These are phyloP conservation scores for Athelia psychrophila DNA, from an alignment of 1,284 basidiomycete species.

Conservation along the genomic window DNA sequence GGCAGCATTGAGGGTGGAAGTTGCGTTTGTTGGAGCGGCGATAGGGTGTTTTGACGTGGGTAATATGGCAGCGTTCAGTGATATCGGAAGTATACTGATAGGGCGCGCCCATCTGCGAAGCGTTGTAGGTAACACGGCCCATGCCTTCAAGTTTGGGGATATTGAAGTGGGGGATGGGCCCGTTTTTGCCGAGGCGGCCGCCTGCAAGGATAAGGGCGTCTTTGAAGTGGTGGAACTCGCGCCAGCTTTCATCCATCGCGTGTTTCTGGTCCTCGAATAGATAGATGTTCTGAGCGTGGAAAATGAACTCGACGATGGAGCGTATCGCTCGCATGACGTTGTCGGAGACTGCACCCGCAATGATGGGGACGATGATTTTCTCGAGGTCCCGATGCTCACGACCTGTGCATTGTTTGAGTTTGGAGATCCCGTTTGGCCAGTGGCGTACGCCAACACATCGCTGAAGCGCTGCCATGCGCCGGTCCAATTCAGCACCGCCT, in stretches of 20 bases:
- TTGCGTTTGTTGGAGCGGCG: background rate
- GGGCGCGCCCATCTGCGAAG: background rate
- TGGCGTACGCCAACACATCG: background rate
- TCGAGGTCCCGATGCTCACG: too few species aligned
- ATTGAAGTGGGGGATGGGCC: background rate
- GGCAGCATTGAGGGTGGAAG: background rate
- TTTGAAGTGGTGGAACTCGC: background rate
- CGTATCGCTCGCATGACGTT: background rate
- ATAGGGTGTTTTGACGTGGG: background rate
- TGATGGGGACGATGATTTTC: background rate
- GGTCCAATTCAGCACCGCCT: background rate
- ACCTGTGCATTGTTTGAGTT: too few species aligned
- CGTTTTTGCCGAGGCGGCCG: background rate
- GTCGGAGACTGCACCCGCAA: background rate
- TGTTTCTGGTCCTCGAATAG: background rate
- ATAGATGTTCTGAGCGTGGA: background rate
- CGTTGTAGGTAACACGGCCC: background rate
- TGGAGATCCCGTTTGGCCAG: background rate
- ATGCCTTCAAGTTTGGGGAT: background rate
- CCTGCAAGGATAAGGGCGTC: background rate
- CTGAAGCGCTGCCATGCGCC: background rate
- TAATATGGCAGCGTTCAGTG: too few species aligned
- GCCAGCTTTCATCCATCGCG: background rate
- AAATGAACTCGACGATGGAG: background rate
- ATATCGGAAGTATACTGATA: too few species aligned